Conservation (phyloP, 371 early-diverging fungal species). For the Rozella allomycis region DNA sequence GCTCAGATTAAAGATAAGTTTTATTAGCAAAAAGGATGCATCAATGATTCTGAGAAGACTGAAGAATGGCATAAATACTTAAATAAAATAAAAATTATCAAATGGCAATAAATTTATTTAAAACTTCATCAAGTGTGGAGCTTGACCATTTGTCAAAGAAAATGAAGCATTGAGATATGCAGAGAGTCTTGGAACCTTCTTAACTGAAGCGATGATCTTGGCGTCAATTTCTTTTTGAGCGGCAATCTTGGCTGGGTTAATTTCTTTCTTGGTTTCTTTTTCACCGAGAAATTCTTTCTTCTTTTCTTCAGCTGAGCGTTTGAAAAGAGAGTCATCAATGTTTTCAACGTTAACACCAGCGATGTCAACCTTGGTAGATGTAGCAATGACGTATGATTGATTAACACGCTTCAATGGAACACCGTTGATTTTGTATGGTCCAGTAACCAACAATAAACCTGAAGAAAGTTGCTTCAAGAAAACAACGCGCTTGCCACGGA, state of each 20-base stretch:
- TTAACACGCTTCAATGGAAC: constrained; percentile 92
- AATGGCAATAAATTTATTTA: constrained; percentile 36
- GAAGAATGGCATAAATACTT: too few species aligned
- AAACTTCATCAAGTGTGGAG: constrained; percentile 79
- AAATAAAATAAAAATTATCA: too few species aligned
- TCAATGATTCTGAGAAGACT: too few species aligned
- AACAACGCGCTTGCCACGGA: constrained; percentile 93
- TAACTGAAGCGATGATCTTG: constrained; percentile 47
- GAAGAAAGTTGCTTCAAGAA: constrained; percentile 87
- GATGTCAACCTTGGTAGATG: constrained; percentile 86
- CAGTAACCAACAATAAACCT: constrained; percentile 87
- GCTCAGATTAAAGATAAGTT: too few species aligned
- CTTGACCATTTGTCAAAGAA: constrained; percentile 77
- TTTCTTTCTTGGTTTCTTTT: too few species aligned
- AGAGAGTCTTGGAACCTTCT: constrained; percentile 58
- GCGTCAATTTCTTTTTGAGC: constrained; percentile 12
- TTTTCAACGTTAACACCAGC: constrained; percentile 19
- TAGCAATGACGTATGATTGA: constrained; percentile 94
- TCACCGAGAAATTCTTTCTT: too few species aligned
- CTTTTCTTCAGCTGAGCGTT: too few species aligned
- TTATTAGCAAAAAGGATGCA: too few species aligned
- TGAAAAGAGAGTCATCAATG: constrained; percentile 1
- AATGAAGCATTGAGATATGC: constrained; percentile 68
- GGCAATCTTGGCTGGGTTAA: too few species aligned
- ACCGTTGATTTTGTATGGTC: constrained; percentile 94